Percentiles rank a stretch among this genome's conserved stretches.
phyloP scores from a whole-genome alignment of 169 alveolate species.

The Eimeria maxima region DNA sequence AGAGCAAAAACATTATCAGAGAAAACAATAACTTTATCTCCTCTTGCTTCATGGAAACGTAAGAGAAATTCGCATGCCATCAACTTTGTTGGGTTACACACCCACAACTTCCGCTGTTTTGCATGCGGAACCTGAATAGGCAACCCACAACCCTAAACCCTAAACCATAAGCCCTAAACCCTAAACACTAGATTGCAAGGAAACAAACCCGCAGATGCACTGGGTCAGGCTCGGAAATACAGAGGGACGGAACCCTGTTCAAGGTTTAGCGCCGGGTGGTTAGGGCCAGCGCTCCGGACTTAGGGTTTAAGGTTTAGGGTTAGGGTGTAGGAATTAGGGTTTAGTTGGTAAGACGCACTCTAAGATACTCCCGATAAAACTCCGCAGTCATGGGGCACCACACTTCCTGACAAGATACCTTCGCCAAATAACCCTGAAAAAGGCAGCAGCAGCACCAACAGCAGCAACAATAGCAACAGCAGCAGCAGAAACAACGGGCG shows the following conservation, averaged over 20 bases:
- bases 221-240: no score
- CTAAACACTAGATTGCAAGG: background rate
- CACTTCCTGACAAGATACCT: conserved; percentile 98
- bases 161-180: background rate
- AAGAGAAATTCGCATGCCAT: conserved; percentile 97
- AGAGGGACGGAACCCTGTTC: no score
- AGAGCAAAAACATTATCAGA: conserved; percentile 98
- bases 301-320: background rate
- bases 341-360: conserved; percentile 69
- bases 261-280: no score
- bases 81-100: conserved; percentile 98
- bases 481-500: background rate
- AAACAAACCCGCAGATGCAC: no score
- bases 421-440: conserved; percentile 97
- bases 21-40: conserved; percentile 99
- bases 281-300: no score
- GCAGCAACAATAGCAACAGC: background rate
- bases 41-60: conserved; percentile 97
- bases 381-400: conserved; percentile 99
- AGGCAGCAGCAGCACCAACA: conserved; percentile 14
- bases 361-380: conserved; percentile 96
- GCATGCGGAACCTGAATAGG: conserved; percentile 89
- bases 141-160: background rate
- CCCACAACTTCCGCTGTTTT: conserved; percentile 96
- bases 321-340: background rate